phyloP scores from a whole-genome alignment of 306 rosid species.

The Vigna mungo region DNA sequence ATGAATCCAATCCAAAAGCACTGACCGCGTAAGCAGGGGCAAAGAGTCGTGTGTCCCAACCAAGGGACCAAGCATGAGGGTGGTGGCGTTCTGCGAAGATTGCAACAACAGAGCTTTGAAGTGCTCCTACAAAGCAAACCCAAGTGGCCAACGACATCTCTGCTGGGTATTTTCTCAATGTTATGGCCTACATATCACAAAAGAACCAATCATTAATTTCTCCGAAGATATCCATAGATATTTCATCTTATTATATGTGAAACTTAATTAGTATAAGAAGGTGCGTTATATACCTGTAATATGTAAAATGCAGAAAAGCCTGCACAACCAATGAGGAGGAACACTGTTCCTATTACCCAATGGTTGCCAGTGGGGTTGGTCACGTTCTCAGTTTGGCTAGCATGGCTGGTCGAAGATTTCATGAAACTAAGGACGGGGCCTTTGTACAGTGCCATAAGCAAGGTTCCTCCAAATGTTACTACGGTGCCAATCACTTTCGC shows the following conservation, averaged over 20 bases:
- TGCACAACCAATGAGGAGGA: slow-evolving; percentile 69
- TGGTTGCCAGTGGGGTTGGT: slow-evolving; percentile 42
- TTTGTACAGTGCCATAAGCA: slow-evolving; percentile 81
- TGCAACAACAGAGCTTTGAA: slow-evolving; percentile 68
- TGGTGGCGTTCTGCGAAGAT: slow-evolving; percentile 55
- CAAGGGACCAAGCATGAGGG: slow-evolving; percentile 65
- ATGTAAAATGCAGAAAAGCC: slow-evolving; percentile 76
- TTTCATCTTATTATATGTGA: not conserved
- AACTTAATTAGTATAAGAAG: not conserved
- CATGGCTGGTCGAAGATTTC: slow-evolving; percentile 15
- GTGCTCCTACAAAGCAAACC: slow-evolving; percentile 72
- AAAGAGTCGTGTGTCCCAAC: slow-evolving; percentile 65
- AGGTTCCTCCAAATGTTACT: slow-evolving; percentile 77
- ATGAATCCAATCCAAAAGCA: not conserved
- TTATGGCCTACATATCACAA: slow-evolving; percentile 58
- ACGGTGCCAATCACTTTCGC: slow-evolving; percentile 79
- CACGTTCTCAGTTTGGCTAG: slow-evolving; percentile 34
- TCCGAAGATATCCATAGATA: not conserved
- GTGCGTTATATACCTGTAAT: slow-evolving; percentile 21
- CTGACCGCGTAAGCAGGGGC: slow-evolving; percentile 74
- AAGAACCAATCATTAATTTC: not conserved
- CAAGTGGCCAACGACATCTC: slow-evolving; percentile 69
- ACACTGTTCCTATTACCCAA: slow-evolving; percentile 64
- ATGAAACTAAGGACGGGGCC: slow-evolving; percentile 60
- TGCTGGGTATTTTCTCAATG: slow-evolving; percentile 74